A percentile compares a stretch with the other conserved stretches of the same genome.
These are phyloP conservation scores for Penicillium sp. DNA, from an alignment of 2,329 filamentous ascomycete genomes.

Conservation along the genomic window DNA sequence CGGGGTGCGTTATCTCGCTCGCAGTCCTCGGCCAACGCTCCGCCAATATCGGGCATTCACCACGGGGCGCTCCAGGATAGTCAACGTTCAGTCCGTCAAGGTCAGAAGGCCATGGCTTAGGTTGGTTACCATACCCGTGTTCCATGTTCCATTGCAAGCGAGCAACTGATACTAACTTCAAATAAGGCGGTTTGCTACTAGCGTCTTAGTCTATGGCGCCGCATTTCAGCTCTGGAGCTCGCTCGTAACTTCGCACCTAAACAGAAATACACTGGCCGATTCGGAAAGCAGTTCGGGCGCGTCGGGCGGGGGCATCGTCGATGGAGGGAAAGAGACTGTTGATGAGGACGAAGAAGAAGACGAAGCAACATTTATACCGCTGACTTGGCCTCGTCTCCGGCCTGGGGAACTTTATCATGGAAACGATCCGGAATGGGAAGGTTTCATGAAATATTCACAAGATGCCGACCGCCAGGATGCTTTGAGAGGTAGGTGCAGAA, in stretches of 20 bases:
- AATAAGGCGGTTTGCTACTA: slow-evolving; percentile 27
- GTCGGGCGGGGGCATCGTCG: background rate
- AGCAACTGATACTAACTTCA: background rate
- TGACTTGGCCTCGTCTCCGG: slow-evolving; percentile 48
- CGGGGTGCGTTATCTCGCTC: slow-evolving; percentile 26
- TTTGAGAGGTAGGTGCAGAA: background rate
- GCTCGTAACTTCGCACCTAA: slow-evolving; percentile 28
- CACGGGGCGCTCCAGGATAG: slow-evolving; percentile 15
- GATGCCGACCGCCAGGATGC: slow-evolving; percentile 39
- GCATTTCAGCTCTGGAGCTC: slow-evolving; percentile 32
- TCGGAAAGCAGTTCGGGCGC: slow-evolving; percentile 8
- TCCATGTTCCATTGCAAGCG: background rate
- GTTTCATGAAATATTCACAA: slow-evolving; percentile 57
- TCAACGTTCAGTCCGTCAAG: slow-evolving; percentile 30
- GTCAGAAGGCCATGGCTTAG: slow-evolving; percentile 33
- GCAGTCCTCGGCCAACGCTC: slow-evolving; percentile 22
- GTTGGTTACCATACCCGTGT: slow-evolving; percentile 23
- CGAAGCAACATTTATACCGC: slow-evolving; percentile 57
- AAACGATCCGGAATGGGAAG: slow-evolving; percentile 60
- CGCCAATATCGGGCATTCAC: slow-evolving; percentile 20
- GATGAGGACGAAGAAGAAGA: slow-evolving; percentile 36
- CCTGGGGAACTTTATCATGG: slow-evolving; percentile 28
- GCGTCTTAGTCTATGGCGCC: slow-evolving; percentile 27
- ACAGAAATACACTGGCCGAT: slow-evolving; percentile 23
- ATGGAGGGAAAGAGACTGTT: background rate